These are phyloP conservation scores for Trichoderma arundinaceum DNA, from an alignment of 2,329 filamentous ascomycete genomes.

Conservation along the genomic window DNA sequence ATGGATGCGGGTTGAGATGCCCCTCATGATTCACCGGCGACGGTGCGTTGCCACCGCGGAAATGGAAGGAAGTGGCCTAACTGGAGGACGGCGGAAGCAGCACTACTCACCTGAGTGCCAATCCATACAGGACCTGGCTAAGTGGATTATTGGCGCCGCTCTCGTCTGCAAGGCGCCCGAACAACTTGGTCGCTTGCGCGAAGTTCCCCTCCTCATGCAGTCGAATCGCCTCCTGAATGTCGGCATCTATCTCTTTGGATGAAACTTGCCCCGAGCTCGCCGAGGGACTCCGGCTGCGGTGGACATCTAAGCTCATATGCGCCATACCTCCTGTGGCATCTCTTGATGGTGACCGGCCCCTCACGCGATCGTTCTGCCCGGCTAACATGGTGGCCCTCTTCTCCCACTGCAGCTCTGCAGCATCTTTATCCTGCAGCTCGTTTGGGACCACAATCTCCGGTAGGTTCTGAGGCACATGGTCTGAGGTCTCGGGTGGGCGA, in stretches of 20 bases:
- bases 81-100: conserved; percentile 11
- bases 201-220: conserved; percentile 87
- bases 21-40: conserved; percentile 9
- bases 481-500: conserved; percentile 64
- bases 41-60: conserved; percentile 13
- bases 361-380: conserved; percentile 60
- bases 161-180: conserved; percentile 81
- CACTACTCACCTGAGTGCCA: conserved; percentile 75
- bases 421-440: conserved; percentile 53
- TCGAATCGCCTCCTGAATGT: conserved; percentile 94
- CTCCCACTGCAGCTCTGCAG: conserved; percentile 81
- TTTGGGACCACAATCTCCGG: conserved; percentile 68
- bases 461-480: conserved; percentile 78
- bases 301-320: conserved; percentile 37
- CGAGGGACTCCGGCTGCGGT: conserved; percentile 35
- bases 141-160: conserved; percentile 87
- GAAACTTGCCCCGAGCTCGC: conserved; percentile 46
- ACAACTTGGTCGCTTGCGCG: conserved; percentile 80
- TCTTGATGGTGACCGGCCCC: conserved; percentile 51
- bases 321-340: conserved; percentile 40
- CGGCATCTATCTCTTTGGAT: conserved; percentile 63
- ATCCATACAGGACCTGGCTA: conserved; percentile 93
- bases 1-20: neutral
- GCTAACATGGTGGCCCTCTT: conserved; percentile 89
- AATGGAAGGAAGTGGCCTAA: conserved; percentile 2